Conservation (phyloP, 495 filamentous ascomycete species). For the Sphaerosporella brunnea region DNA sequence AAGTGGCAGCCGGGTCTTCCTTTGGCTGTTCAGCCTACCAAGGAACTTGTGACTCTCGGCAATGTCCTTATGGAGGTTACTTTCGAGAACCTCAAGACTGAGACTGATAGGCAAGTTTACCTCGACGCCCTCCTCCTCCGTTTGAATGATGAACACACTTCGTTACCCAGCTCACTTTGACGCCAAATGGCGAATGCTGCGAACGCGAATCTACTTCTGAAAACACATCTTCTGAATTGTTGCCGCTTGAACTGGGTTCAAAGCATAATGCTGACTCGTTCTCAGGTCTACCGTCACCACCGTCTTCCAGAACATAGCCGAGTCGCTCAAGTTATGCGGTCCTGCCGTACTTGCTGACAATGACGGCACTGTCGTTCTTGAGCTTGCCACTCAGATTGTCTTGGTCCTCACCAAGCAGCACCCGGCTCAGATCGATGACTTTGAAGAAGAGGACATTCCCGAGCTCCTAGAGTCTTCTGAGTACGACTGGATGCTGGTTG, state of each 20-base stretch:
- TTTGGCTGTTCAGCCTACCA: slow-evolving; percentile 54
- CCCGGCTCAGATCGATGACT: slow-evolving; percentile 72
- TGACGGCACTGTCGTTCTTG: slow-evolving; percentile 39
- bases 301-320: slow-evolving; percentile 87
- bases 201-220: slow-evolving; percentile 61
- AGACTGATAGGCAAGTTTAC: slow-evolving; percentile 68
- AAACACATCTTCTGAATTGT: slow-evolving; percentile 10
- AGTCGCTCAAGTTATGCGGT: slow-evolving; percentile 77
- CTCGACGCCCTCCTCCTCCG: slow-evolving; percentile 10
- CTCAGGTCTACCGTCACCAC: slow-evolving; percentile 72
- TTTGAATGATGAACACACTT: slow-evolving; percentile 63
- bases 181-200: slow-evolving; percentile 69
- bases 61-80: slow-evolving; percentile 73
- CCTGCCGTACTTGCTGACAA: slow-evolving; percentile 59
- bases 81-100: slow-evolving; percentile 66
- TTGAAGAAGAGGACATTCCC: slow-evolving; percentile 53
- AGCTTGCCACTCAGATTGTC: slow-evolving; percentile 31
- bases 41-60: slow-evolving; percentile 68
- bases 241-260: slow-evolving; percentile 3
- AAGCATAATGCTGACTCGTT: slow-evolving; percentile 7
- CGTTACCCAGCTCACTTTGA: slow-evolving; percentile 99
- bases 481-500: slow-evolving; percentile 92
- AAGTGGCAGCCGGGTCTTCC: slow-evolving; percentile 87
- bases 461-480: slow-evolving; percentile 69
- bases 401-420: slow-evolving; percentile 72